phyloP scores from a whole-genome alignment of 225 moss, liverwort and hornwort genomes.

The Climacium dendroides region DNA sequence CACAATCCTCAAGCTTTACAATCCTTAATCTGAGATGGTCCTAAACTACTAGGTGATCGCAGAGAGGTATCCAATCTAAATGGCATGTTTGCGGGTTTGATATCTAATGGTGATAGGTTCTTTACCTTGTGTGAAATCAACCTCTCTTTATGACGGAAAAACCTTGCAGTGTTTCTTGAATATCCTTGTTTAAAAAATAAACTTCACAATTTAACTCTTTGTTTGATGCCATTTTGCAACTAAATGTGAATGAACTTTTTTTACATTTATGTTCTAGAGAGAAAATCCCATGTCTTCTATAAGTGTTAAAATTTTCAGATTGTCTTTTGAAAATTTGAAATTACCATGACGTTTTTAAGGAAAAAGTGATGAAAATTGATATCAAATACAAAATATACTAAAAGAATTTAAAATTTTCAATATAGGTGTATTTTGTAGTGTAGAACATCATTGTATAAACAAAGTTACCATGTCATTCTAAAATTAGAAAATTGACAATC shows the following conservation, averaged over 20 bases:
- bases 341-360: neutral
- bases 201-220: neutral
- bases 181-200: too few species aligned
- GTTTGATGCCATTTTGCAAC: neutral
- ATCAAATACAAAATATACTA: neutral
- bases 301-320: neutral
- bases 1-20: too few species aligned
- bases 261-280: neutral
- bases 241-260: too few species aligned
- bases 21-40: too few species aligned
- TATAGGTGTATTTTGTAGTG: neutral
- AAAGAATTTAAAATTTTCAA: neutral
- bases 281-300: rapidly evolving
- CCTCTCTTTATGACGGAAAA: too few species aligned
- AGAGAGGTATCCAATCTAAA: too few species aligned
- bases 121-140: too few species aligned
- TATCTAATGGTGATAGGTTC: too few species aligned
- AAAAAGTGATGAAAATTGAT: neutral
- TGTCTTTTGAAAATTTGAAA: neutral
- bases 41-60: too few species aligned
- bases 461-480: rapidly evolving
- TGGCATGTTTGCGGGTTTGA: too few species aligned
- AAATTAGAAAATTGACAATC: too few species aligned
- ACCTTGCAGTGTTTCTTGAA: too few species aligned
- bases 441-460: neutral